Base-by-base conservation (phyloP, 805 yeast species). In the Candida insectorum region DNA sequence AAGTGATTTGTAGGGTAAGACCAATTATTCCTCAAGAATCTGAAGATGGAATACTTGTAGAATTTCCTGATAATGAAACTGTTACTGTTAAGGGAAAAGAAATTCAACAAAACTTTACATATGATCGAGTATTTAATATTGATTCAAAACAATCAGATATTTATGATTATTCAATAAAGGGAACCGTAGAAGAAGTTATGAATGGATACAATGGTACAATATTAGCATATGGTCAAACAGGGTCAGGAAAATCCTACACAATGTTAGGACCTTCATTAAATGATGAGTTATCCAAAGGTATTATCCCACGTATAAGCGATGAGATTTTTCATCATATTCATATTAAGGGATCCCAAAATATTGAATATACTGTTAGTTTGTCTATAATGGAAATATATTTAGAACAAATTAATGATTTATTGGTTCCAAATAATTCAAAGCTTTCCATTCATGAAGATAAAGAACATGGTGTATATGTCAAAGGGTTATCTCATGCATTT, bases 381-480 rank as follows among this genome's bases (percentile, higher is more conserved):
- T 78, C 86, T 10, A 81, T 78, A 43, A 69, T 85, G 79, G 96
- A 89, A 49, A 78, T 89, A 9, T 83, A 85, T 55, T 74, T 83
- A 69, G 96, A 89, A 43, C 75, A 73, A 27, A 72, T 88, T 25
- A 64, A 73, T 41, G 97, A 89, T 54, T 62, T 88, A 35, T 61
- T 89, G 21, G 67, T 65, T n/a, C 64, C 69, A 1, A 42, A 47
- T 2, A 53, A n/a, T 41, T 47, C 26, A 42, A 53, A 28, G 45
- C 63, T 73, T 41, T 50, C 73, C 13, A 76, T 84, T 19, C 84
- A 75, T 38, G 89, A 81, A 47, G 82, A 81, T 52, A 71, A 74
- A 34, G 45, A 40, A 12, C 70, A 77, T 33, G 91, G 91, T 0
- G 73, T 84, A 2, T 73, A 79, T 48, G 89, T 86, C 14, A 75